Percentiles rank a stretch among this genome's conserved stretches.
Conservation (phyloP, 768 basidiomycete species). For the Hortiboletus flavorubellus region DNA sequence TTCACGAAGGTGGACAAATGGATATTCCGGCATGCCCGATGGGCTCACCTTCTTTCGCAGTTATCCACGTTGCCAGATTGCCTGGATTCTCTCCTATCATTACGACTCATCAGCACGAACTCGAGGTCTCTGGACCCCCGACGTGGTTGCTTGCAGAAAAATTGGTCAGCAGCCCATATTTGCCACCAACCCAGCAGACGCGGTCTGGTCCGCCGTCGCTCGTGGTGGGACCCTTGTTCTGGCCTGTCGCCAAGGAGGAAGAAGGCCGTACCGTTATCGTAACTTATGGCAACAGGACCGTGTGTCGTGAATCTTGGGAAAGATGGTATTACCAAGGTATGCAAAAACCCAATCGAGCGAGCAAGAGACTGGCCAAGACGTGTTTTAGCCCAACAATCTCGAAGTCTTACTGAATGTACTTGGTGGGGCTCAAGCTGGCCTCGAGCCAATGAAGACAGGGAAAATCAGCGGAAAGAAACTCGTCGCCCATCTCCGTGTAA, state of each 20-base stretch:
- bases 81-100: slow-evolving; percentile 43
- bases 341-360: neutral
- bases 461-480: slow-evolving; percentile 45
- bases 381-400: slow-evolving; percentile 35
- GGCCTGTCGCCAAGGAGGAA: slow-evolving; percentile 25
- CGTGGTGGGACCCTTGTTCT: slow-evolving; percentile 32
- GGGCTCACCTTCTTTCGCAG: slow-evolving; percentile 21
- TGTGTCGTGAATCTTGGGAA: slow-evolving; percentile 22
- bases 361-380: neutral
- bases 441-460: slow-evolving; percentile 35
- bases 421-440: slow-evolving; percentile 33
- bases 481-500: slow-evolving; percentile 36
- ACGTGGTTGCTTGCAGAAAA: slow-evolving; percentile 31
- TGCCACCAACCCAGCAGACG: too few species aligned
- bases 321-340: slow-evolving; percentile 26
- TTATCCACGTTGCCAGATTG: slow-evolving; percentile 38
- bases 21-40: slow-evolving; percentile 37
- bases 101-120: slow-evolving; percentile 30
- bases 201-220: slow-evolving; percentile 29
- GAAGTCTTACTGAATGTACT: slow-evolving; percentile 44
- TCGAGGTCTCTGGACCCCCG: slow-evolving; percentile 40
- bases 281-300: slow-evolving; percentile 25
- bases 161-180: too few species aligned
- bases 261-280: slow-evolving; percentile 16
- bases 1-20: slow-evolving; percentile 23